Conservation (phyloP, 2,329 filamentous ascomycete genomes). For the Xylaria sp. region DNA sequence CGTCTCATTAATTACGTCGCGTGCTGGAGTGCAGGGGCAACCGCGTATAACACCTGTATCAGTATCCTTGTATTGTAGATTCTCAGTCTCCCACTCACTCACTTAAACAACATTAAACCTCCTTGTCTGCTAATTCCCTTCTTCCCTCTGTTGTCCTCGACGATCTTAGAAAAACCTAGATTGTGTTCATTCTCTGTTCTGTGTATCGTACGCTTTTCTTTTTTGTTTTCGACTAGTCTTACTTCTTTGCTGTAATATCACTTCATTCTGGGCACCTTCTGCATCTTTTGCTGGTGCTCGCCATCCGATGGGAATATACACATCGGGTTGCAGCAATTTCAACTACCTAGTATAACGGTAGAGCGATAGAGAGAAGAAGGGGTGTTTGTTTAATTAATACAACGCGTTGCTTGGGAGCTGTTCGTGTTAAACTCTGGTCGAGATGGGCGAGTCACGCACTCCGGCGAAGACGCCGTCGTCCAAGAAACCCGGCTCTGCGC, state of each 20-base stretch:
- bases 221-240: background rate
- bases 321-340: background rate
- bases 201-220: conserved; percentile 9
- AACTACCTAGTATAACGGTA: background rate
- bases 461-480: conserved; percentile 55
- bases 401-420: background rate
- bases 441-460: conserved; percentile 48
- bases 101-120: conserved; percentile 4
- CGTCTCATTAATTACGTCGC: conserved; percentile 31
- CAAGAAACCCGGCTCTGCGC: conserved; percentile 60
- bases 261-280: conserved; percentile 1
- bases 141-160: background rate
- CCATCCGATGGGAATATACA: background rate
- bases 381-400: background rate
- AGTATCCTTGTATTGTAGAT: background rate
- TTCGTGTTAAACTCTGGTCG: conserved; percentile 1
- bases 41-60: conserved; percentile 21
- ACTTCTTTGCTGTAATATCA: background rate
- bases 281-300: conserved; percentile 1
- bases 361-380: too few relatives aligned
- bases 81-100: background rate
- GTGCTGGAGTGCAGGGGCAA: background rate
- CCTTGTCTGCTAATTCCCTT: background rate
- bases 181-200: background rate
- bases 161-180: background rate